Conservation (phyloP, 2,329 filamentous ascomycete species). For the Beauveria sp. region DNA sequence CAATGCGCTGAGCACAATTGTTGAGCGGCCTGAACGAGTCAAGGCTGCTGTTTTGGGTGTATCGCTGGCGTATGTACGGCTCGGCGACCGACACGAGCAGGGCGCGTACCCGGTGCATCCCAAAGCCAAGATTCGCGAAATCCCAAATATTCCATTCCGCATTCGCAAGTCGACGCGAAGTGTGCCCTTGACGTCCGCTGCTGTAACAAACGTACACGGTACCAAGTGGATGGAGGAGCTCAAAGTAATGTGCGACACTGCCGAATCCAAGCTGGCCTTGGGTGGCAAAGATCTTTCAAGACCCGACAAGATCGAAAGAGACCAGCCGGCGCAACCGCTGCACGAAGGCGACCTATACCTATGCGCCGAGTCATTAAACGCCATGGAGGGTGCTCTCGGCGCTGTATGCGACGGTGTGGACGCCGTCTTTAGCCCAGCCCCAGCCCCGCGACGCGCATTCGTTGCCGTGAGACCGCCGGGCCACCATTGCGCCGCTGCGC, state of each 20-base stretch:
- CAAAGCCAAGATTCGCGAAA: constrained; percentile 42
- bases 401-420: constrained; percentile 93
- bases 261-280: constrained; percentile 68
- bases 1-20: constrained; percentile 66
- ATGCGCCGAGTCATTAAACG: constrained; percentile 74
- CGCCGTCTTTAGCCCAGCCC: constrained; percentile 58
- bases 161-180: constrained; percentile 73
- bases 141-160: constrained; percentile 65
- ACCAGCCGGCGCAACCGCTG: constrained; percentile 47
- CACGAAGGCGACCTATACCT: constrained; percentile 91
- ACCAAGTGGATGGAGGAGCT: constrained; percentile 90
- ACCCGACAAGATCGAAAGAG: constrained; percentile 49
- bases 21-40: constrained; percentile 88
- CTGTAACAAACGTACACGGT: constrained; percentile 87
- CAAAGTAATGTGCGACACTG: constrained; percentile 72
- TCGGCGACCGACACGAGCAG: constrained; percentile 71
- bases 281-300: constrained; percentile 72
- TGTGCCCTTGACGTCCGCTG: constrained; percentile 63
- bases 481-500: constrained; percentile 85
- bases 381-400: constrained; percentile 84
- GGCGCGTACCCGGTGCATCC: constrained; percentile 62
- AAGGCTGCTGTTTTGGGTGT: constrained; percentile 77
- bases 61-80: constrained; percentile 80
- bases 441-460: constrained; percentile 64
- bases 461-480: constrained; percentile 89